These are phyloP conservation scores for Neofusicoccum cordaticola DNA, from an alignment of 2,329 filamentous ascomycete genomes.

Conservation along the genomic window DNA sequence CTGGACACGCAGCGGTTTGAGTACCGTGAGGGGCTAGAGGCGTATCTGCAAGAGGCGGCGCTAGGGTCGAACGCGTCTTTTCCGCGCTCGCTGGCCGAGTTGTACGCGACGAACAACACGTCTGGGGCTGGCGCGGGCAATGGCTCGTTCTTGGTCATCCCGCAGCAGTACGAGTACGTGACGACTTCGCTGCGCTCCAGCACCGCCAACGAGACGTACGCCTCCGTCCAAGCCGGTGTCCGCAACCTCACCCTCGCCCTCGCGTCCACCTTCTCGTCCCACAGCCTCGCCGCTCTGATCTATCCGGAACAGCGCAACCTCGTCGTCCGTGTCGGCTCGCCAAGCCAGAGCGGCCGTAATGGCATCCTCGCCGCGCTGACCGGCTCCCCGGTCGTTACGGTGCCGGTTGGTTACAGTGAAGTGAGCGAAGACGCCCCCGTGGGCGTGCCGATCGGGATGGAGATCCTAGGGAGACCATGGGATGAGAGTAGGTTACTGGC, in stretches of 20 bases:
- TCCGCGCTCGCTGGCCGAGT: constrained; percentile 46
- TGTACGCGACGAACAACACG: constrained; percentile 44
- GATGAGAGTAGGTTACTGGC: constrained; percentile 53
- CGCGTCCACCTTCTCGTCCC: constrained; percentile 47
- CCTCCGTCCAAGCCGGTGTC: constrained; percentile 48
- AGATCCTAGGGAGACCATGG: constrained; percentile 59
- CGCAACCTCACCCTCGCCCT: constrained; percentile 52
- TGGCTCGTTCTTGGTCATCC: constrained; percentile 59
- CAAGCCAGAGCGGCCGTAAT: constrained; percentile 59
- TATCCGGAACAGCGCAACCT: constrained; percentile 66
- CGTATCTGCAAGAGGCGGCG: constrained; percentile 45
- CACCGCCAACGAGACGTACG: constrained; percentile 52
- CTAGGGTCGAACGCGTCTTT: constrained; percentile 42
- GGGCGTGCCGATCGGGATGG: constrained; percentile 64
- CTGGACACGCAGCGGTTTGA: constrained; percentile 63
- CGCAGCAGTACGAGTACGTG: constrained; percentile 56
- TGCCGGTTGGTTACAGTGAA: constrained; percentile 55
- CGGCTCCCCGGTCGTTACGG: constrained; percentile 52
- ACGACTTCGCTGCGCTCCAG: constrained; percentile 52
- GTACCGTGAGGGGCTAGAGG: constrained; percentile 54
- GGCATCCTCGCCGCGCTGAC: constrained; percentile 56
- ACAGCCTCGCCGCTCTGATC: constrained; percentile 57
- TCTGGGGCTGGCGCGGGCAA: constrained; percentile 26
- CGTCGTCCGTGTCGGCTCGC: constrained; percentile 56
- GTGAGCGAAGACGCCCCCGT: constrained; percentile 49